phyloP scores from a whole-genome alignment of 2,329 filamentous ascomycete species.

The Trichoderma aggressivum region DNA sequence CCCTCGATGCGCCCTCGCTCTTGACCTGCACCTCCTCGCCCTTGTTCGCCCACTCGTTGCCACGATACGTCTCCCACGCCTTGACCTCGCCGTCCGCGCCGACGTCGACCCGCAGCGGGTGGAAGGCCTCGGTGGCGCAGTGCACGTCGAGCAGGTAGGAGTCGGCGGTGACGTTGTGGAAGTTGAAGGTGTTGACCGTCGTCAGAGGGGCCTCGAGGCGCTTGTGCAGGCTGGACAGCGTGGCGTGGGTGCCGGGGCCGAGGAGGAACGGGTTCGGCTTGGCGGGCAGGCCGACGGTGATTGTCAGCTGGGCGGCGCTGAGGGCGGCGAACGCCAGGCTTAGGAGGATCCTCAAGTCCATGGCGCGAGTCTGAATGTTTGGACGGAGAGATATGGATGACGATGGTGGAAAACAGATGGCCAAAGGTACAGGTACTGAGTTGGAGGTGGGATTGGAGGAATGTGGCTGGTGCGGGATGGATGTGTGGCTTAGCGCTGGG shows the following conservation, averaged over 20 bases:
- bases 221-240: conserved; percentile 44
- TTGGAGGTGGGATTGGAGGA: background rate
- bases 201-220: conserved; percentile 59
- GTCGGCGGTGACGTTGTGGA: conserved; percentile 65
- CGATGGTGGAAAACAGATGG: background rate
- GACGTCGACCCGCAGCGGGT: conserved; percentile 77
- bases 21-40: conserved; percentile 58
- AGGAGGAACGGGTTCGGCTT: conserved; percentile 52
- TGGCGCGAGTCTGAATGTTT: background rate
- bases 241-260: conserved; percentile 65
- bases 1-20: conserved; percentile 33
- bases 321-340: conserved; percentile 33
- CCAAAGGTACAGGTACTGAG: background rate
- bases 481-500: background rate
- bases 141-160: conserved; percentile 83
- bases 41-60: conserved; percentile 86
- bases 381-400: background rate
- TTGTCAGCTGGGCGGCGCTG: conserved; percentile 30
- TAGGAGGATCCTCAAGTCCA: conserved; percentile 3
- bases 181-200: conserved; percentile 67
- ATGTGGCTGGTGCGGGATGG: background rate
- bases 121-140: conserved; percentile 70
- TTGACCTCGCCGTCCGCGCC: conserved; percentile 45
- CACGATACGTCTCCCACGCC: conserved; percentile 81
- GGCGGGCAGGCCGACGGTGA: conserved; percentile 47